These are phyloP conservation scores for Suhomyces faveliae DNA, from an alignment of 805 yeast species.

Conservation along the genomic window DNA sequence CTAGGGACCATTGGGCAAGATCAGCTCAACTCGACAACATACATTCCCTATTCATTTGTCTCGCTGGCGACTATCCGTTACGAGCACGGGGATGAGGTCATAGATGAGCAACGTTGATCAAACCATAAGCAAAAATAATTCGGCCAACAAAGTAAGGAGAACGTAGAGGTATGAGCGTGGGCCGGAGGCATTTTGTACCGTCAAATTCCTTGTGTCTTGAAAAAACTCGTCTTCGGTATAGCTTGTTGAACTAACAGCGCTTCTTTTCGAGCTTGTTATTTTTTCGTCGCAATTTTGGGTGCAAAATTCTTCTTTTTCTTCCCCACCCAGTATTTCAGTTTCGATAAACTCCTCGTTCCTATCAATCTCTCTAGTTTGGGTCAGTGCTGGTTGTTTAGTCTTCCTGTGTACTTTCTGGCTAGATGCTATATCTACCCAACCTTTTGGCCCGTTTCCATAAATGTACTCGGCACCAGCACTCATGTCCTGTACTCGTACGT, in stretches of 20 bases:
- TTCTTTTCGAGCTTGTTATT: neutral
- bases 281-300: neutral
- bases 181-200: neutral
- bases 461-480: slow-evolving; percentile 27
- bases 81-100: slow-evolving; percentile 1
- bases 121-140: neutral
- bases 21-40: too few species aligned
- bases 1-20: too few species aligned
- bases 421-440: neutral
- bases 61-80: neutral
- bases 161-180: neutral
- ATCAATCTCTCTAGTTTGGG: too few species aligned
- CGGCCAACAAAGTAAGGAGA: neutral
- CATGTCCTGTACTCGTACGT: slow-evolving; percentile 25
- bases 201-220: neutral
- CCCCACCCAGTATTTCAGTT: neutral
- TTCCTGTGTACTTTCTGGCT: neutral
- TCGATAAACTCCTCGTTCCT: too few species aligned
- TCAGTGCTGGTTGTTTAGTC: neutral
- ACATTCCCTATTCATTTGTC: too few species aligned
- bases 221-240: neutral
- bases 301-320: neutral
- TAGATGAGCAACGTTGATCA: neutral
- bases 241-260: neutral
- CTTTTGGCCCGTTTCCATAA: slow-evolving; percentile 21